Conservation (phyloP, 2,329 filamentous ascomycete species). For the Chaetomiaceae sp. region DNA sequence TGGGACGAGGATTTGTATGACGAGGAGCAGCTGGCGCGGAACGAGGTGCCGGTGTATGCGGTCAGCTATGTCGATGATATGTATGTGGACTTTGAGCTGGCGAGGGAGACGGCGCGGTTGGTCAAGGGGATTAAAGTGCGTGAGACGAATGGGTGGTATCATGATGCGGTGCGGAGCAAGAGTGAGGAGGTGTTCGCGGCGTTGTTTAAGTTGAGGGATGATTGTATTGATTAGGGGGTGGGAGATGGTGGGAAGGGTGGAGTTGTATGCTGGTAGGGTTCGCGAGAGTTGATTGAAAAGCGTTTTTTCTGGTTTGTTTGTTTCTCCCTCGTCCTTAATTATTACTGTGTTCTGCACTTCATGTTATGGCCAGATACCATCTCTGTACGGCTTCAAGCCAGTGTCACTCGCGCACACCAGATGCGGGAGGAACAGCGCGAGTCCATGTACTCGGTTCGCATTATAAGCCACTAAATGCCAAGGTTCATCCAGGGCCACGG, state of each 20-base stretch:
- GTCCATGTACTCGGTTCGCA: too few relatives aligned
- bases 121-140: conserved; percentile 76
- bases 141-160: conserved; percentile 82
- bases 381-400: too few relatives aligned
- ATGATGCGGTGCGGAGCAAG: conserved; percentile 72
- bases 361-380: too few relatives aligned
- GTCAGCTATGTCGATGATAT: conserved; percentile 83
- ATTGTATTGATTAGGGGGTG: conserved; percentile 47
- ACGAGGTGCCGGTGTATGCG: conserved; percentile 81
- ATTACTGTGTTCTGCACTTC: too few relatives aligned
- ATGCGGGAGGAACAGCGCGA: too few relatives aligned
- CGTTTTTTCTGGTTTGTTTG: too few relatives aligned
- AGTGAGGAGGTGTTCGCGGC: conserved; percentile 72
- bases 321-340: too few relatives aligned
- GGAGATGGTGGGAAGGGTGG: neutral
- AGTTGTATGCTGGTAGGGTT: too few relatives aligned
- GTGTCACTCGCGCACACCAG: too few relatives aligned
- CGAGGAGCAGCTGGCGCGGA: conserved; percentile 64
- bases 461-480: too few relatives aligned
- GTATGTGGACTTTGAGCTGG: conserved; percentile 79
- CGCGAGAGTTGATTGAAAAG: too few relatives aligned
- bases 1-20: conserved; percentile 77
- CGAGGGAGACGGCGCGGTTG: conserved; percentile 66
- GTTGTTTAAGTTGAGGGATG: conserved; percentile 72
- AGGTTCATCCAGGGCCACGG: too few relatives aligned